Conservation (phyloP, 228 moss, liverwort and hornwort species). For the Sphagnum fallax region DNA sequence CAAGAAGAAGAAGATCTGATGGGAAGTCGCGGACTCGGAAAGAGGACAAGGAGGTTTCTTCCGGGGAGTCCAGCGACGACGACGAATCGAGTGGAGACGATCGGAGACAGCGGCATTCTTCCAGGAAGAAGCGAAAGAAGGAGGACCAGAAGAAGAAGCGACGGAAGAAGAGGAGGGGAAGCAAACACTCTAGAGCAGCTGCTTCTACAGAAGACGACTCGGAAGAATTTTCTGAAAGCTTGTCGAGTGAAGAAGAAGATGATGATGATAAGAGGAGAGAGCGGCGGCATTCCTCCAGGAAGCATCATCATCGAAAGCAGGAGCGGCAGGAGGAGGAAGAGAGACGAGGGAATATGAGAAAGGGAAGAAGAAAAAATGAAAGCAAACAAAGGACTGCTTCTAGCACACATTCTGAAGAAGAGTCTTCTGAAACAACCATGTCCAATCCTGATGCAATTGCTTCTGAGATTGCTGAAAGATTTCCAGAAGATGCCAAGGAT, state of each 20-base stretch:
- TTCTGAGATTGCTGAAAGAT: conserved; percentile 32
- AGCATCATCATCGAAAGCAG: conserved; percentile 18
- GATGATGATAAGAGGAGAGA: conserved; percentile 13
- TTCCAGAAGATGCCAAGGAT: conserved; percentile 64
- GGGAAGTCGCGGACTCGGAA: conserved; percentile 1
- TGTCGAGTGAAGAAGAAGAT: conserved; percentile 13
- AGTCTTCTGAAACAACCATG: conserved; percentile 11
- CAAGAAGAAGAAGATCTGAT: neutral
- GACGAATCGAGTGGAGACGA: conserved; percentile 27
- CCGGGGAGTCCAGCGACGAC: conserved; percentile 1
- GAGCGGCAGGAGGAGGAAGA: conserved; percentile 9
- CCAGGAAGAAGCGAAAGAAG: conserved; percentile 7
- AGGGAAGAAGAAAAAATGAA: conserved; percentile 2
- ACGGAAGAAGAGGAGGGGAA: conserved; percentile 15
- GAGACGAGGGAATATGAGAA: too few species aligned
- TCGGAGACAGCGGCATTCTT: conserved; percentile 13
- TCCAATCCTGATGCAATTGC: conserved; percentile 47
- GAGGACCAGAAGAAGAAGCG: conserved; percentile 36
- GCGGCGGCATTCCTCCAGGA: neutral
- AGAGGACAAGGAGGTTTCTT: conserved; percentile 4
- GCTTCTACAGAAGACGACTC: conserved; percentile 14
- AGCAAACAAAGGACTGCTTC: conserved; percentile 11
- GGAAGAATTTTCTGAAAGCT: conserved; percentile 8
- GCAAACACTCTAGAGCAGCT: conserved; percentile 3
- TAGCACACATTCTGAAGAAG: conserved; percentile 1